Evolutionary conservation across 2,329 filamentous ascomycete species (phyloP).

Genomic region (Ceratocystiopsis minuta): DNA sequence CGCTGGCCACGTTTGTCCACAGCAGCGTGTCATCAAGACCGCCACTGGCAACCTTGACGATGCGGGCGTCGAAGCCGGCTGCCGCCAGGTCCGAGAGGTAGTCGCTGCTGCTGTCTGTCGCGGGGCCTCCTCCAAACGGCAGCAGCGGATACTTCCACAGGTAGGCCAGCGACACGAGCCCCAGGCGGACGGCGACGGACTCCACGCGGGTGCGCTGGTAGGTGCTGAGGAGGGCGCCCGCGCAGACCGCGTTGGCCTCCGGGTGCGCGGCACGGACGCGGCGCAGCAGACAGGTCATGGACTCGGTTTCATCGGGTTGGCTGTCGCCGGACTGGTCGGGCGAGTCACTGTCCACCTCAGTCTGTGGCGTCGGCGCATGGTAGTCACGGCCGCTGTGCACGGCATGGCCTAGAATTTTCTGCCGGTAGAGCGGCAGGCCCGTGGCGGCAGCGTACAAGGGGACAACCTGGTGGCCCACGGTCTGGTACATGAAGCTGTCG

Average conservation of each 20-base stretch:
- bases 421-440: slow-evolving; percentile 66
- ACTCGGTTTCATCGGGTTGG: slow-evolving; percentile 65
- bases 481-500: slow-evolving; percentile 99
- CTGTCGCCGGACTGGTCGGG: slow-evolving; percentile 7
- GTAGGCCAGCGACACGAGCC: slow-evolving; percentile 65
- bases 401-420: slow-evolving; percentile 54
- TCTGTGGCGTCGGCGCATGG: slow-evolving; percentile 1
- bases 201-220: slow-evolving; percentile 96
- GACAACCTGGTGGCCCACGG: slow-evolving; percentile 74
- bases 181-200: slow-evolving; percentile 71
- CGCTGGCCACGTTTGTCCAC: slow-evolving; percentile 59
- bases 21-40: slow-evolving; percentile 67
- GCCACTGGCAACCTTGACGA: slow-evolving; percentile 87
- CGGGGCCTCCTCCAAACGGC: slow-evolving; percentile 19
- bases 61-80: slow-evolving; percentile 65
- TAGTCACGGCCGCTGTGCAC: slow-evolving; percentile 60
- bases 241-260: slow-evolving; percentile 67
- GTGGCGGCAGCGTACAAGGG: slow-evolving; percentile 70
- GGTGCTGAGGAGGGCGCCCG: slow-evolving; percentile 82
- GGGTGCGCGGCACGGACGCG: slow-evolving; percentile 53
- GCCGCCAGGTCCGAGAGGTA: slow-evolving; percentile 60
- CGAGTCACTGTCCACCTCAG: background rate
- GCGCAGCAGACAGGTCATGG: slow-evolving; percentile 56
- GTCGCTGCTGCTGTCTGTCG: background rate
- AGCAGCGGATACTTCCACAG: slow-evolving; percentile 81